phyloP scores from a whole-genome alignment of 192 early-diverging fungal genomes.

The Diversispora eburnea region DNA sequence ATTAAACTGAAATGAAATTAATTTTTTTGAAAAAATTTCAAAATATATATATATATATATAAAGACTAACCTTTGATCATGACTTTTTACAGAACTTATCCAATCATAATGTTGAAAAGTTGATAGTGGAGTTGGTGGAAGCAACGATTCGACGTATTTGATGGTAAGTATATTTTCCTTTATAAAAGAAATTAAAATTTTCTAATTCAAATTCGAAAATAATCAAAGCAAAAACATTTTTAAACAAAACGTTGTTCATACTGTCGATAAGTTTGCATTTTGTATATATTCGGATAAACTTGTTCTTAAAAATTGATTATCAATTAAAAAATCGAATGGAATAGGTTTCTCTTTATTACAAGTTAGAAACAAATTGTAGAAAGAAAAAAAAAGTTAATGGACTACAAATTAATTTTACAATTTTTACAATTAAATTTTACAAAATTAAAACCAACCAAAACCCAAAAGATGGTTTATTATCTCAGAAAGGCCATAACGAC shows the following conservation, averaged over 20 bases:
- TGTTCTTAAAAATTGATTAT: conserved; percentile 84
- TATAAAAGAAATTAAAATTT: not conserved
- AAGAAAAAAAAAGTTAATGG: too few relatives aligned
- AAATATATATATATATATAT: not conserved
- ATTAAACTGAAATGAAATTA: conserved; percentile 40
- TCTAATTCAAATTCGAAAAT: not conserved
- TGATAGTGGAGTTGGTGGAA: conserved; percentile 76
- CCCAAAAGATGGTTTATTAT: conserved; percentile 88
- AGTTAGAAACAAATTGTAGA: not conserved
- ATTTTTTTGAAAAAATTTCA: not conserved
- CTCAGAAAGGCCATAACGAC: conserved; percentile 88
- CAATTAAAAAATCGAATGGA: conserved; percentile 91
- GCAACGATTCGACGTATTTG: conserved; percentile 90
- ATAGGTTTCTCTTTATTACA: conserved; percentile 60
- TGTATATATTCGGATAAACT: conserved; percentile 74
- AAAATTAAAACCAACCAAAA: conserved; percentile 18
- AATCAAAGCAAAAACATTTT: not conserved
- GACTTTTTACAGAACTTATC: conserved; percentile 73
- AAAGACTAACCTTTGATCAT: conserved; percentile 24
- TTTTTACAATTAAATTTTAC: too few relatives aligned
- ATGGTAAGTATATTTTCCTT: conserved; percentile 80
- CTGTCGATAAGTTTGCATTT: conserved; percentile 59
- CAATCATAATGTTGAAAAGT: conserved; percentile 93
- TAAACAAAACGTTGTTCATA: conserved; percentile 29
- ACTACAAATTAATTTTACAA: too few relatives aligned